Conservation (phyloP, 768 basidiomycete species). For the Tubosaeta brunneosetosa region DNA sequence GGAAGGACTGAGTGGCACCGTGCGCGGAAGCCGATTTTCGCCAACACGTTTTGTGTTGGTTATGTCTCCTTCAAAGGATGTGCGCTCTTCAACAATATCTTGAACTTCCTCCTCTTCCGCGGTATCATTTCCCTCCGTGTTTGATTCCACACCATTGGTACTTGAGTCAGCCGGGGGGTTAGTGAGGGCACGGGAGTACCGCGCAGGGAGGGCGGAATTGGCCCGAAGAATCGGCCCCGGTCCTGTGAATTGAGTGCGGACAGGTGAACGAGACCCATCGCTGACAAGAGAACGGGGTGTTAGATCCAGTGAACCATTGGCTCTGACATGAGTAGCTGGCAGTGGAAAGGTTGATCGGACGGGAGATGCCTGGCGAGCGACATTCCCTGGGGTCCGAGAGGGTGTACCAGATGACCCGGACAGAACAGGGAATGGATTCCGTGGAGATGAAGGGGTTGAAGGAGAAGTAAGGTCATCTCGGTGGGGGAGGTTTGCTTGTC, state of each 20-base stretch:
- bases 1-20: constrained; percentile 44
- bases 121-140: constrained; percentile 25
- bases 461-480: constrained; percentile 35
- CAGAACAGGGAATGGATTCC: constrained; percentile 17
- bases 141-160: constrained; percentile 5
- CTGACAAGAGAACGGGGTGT: constrained; percentile 10
- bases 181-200: constrained; percentile 22
- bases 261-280: constrained; percentile 24
- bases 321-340: constrained; percentile 22
- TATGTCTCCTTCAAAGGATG: constrained; percentile 26
- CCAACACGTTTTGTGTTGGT: constrained; percentile 46
- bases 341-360: constrained; percentile 32
- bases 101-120: constrained; percentile 22
- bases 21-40: constrained; percentile 49
- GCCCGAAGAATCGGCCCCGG: constrained; percentile 36
- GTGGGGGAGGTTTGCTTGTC: constrained; percentile 65
- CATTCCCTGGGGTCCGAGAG: constrained; percentile 16
- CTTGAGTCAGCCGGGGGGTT: constrained; percentile 12
- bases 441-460: constrained; percentile 29
- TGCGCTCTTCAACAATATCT: constrained; percentile 27
- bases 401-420: constrained; percentile 8
- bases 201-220: constrained; percentile 39
- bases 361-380: constrained; percentile 24
- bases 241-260: constrained; percentile 26
- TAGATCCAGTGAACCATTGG: constrained; percentile 24